A percentile compares a stretch with the other conserved stretches of the same genome.
Conservation (phyloP, 2,329 filamentous ascomycete species). For the Aaosphaeria pasadenensis region DNA sequence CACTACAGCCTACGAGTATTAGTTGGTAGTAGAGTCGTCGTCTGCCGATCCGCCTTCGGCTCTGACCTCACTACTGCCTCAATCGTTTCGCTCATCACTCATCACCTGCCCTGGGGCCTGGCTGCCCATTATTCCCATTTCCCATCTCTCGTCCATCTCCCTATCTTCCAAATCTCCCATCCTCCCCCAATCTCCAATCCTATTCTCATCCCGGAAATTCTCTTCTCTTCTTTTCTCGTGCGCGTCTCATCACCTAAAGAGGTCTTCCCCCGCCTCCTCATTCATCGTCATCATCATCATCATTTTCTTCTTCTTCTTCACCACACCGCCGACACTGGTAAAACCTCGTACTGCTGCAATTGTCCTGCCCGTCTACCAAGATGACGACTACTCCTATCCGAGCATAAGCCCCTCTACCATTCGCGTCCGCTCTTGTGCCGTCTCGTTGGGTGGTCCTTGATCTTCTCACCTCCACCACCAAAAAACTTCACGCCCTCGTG, state of each 20-base stretch:
- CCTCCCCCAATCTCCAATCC: constrained; percentile 1
- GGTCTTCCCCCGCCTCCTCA: no score
- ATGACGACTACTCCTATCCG: constrained; percentile 1
- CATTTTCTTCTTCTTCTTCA: not conserved
- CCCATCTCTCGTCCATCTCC: constrained; percentile 8
- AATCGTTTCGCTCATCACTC: not conserved
- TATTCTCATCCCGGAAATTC: no score
- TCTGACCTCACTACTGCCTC: constrained; percentile 17
- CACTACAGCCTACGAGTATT: not conserved
- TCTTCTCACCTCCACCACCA: not conserved
- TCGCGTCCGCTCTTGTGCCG: not conserved
- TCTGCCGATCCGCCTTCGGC: constrained; percentile 16
- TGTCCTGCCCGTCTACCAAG: no score
- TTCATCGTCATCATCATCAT: no score
- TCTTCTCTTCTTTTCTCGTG: no score
- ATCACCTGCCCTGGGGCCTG: constrained; percentile 5
- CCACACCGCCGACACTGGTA: not conserved
- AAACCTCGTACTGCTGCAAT: no score
- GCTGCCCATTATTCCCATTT: constrained; percentile 9
- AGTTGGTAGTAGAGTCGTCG: constrained; percentile 2
- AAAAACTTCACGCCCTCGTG: no score
- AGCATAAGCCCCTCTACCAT: constrained; percentile 3
- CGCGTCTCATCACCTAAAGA: no score
- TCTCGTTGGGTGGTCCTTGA: constrained; percentile 5
- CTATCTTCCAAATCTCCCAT: constrained; percentile 3